Evolutionary conservation across 805 yeast genomes (phyloP).

Genomic region (Kodamaea jinghongensis): DNA sequence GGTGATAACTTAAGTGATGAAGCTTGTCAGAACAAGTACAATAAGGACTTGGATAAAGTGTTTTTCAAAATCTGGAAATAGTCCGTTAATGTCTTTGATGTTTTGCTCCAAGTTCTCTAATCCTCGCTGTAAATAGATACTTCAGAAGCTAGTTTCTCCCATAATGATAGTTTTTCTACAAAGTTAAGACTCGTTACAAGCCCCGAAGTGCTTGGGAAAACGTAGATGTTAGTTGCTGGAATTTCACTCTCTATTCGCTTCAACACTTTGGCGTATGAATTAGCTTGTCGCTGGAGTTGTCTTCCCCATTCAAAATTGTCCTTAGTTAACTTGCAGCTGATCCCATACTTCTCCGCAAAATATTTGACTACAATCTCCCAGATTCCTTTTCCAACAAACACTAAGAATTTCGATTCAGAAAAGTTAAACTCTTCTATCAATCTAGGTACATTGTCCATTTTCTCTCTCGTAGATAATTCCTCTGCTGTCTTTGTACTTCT

Average conservation of each 20-base stretch:
- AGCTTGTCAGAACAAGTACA: conserved; percentile 24
- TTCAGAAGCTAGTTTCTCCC: conserved; percentile 42
- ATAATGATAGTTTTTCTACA: conserved; percentile 44
- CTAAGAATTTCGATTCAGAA: conserved; percentile 42
- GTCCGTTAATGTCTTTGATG: conserved; percentile 2
- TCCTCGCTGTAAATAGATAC: conserved; percentile 8
- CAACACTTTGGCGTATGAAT: conserved; percentile 12
- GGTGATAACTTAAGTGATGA: conserved; percentile 29
- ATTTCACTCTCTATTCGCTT: conserved; percentile 14
- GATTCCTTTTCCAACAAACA: conserved; percentile 71
- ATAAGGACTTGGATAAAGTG: conserved; percentile 27
- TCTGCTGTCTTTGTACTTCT: conserved; percentile 60
- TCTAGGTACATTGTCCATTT: conserved; percentile 52
- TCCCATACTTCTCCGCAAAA: conserved; percentile 22
- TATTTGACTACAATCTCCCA: conserved; percentile 58
- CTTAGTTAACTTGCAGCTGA: conserved; percentile 23
- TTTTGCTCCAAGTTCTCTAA: not conserved
- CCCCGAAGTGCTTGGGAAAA: conserved; percentile 74
- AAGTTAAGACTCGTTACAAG: conserved; percentile 52
- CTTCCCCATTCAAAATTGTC: conserved; percentile 54
- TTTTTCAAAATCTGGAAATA: conserved; percentile 35
- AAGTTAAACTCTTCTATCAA: conserved; percentile 44
- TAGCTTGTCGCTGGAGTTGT: conserved; percentile 16
- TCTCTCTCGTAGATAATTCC: conserved; percentile 52
- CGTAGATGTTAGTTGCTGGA: conserved; percentile 40